A percentile compares a stretch with the other conserved stretches of the same genome.
phyloP scores from a whole-genome alignment of 495 filamentous ascomycete species.

The Aspergillus sclerotioniger region DNA sequence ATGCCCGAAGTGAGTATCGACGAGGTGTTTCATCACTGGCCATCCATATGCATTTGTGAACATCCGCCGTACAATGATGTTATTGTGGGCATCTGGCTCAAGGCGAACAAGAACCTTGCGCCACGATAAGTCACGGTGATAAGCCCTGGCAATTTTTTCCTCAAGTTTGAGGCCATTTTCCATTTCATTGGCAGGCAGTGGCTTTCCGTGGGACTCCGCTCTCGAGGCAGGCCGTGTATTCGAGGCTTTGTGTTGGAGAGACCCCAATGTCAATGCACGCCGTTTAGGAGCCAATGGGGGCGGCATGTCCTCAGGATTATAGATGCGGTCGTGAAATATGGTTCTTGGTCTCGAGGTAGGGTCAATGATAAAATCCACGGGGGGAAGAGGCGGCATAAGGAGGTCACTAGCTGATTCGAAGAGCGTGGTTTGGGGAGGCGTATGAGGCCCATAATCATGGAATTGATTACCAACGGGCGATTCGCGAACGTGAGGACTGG shows the following conservation, averaged over 20 bases:
- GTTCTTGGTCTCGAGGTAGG: constrained; percentile 81
- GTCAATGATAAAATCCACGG: constrained; percentile 74
- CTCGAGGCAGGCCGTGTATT: constrained; percentile 14
- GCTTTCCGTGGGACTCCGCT: constrained; percentile 9
- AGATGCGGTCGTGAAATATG: constrained; percentile 96
- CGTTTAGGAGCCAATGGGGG: constrained; percentile 67
- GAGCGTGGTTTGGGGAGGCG: constrained; percentile 88
- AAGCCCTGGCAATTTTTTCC: constrained; percentile 95
- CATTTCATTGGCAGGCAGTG: constrained; percentile 17
- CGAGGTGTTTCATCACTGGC: constrained; percentile 91
- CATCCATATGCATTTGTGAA: constrained; percentile 98
- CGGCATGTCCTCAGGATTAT: constrained; percentile 90
- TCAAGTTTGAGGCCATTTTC: constrained; percentile 75
- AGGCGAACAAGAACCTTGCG: constrained; percentile 93
- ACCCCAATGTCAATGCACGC: constrained; percentile 38
- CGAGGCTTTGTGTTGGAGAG: constrained; percentile 39
- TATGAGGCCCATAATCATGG: constrained; percentile 46
- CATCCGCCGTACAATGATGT: constrained; percentile 91
- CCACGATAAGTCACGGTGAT: constrained; percentile 87
- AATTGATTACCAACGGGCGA: constrained; percentile 41
- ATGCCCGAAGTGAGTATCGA: constrained; percentile 87
- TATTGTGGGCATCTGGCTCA: constrained; percentile 97
- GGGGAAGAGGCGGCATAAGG: constrained; percentile 83
- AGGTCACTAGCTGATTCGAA: constrained; percentile 93
- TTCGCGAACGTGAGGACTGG: constrained; percentile 23